These are phyloP conservation scores for Aspergillus fijiensis DNA, from an alignment of 2,329 filamentous ascomycete species.

Conservation along the genomic window DNA sequence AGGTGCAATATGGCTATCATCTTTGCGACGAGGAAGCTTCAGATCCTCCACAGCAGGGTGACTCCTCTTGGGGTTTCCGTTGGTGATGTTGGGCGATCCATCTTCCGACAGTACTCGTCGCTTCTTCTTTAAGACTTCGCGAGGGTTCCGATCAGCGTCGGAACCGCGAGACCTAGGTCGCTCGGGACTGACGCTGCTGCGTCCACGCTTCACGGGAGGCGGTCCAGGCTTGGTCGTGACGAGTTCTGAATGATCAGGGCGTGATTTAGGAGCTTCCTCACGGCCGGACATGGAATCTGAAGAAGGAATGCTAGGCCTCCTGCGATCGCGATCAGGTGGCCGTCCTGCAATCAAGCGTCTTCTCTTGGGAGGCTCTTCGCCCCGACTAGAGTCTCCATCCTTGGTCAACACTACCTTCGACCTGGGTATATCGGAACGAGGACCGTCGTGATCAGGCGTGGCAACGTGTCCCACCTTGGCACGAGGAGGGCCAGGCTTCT, in stretches of 20 bases:
- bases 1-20: conserved; percentile 16
- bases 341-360: conserved; percentile 44
- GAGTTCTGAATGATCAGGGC: conserved; percentile 29
- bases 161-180: conserved; percentile 35
- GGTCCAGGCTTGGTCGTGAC: conserved; percentile 18
- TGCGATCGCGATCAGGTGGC: conserved; percentile 39
- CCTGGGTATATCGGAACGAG: conserved; percentile 28
- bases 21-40: conserved; percentile 21
- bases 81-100: conserved; percentile 30
- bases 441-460: conserved; percentile 35
- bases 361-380: conserved; percentile 39
- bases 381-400: conserved; percentile 34
- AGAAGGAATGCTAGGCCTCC: conserved; percentile 39
- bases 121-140: conserved; percentile 45
- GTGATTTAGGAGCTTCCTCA: conserved; percentile 36
- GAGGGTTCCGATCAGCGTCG: conserved; percentile 33
- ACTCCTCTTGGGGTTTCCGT: conserved; percentile 32
- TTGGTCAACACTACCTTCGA: conserved; percentile 28
- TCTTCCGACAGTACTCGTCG: conserved; percentile 44
- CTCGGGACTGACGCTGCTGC: conserved; percentile 44
- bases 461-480: conserved; percentile 26
- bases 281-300: conserved; percentile 43
- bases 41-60: conserved; percentile 18
- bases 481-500: conserved; percentile 23
- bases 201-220: conserved; percentile 40